These are phyloP conservation scores for Stagonosporopsis rhizophila DNA, from an alignment of 2,329 filamentous ascomycete species.

Conservation along the genomic window DNA sequence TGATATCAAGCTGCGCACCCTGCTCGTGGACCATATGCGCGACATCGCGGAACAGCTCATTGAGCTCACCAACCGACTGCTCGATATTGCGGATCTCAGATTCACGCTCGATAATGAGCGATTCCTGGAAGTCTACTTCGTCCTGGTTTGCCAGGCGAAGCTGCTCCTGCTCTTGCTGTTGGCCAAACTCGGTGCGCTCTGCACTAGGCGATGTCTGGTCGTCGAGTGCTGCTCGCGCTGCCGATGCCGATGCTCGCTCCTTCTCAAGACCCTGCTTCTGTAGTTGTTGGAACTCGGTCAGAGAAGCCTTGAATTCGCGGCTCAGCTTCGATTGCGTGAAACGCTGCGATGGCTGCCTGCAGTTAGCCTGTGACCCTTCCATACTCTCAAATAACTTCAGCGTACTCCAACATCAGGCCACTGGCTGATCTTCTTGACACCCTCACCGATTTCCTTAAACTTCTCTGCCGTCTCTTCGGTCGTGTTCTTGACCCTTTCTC, in stretches of 20 bases:
- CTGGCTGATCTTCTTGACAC: conserved; percentile 87
- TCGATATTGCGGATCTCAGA: conserved; percentile 97
- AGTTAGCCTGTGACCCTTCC: conserved; percentile 27
- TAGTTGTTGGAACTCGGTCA: conserved; percentile 91
- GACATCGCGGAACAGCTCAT: conserved; percentile 97
- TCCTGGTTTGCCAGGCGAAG: conserved; percentile 85
- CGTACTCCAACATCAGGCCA: conserved; percentile 75
- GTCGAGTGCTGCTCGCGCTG: conserved; percentile 81
- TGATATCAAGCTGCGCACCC: conserved; percentile 85
- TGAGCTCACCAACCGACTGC: conserved; percentile 92
- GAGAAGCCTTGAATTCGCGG: conserved; percentile 86
- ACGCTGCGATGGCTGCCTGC: conserved; percentile 81
- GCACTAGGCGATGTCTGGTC: conserved; percentile 55
- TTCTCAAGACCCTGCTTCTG: conserved; percentile 91
- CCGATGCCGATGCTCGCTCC: conserved; percentile 83
- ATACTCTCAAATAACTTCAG: conserved; percentile 41
- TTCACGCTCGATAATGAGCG: conserved; percentile 93
- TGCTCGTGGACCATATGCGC: conserved; percentile 96
- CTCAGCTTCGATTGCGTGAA: conserved; percentile 96
- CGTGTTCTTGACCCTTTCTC: conserved; percentile 86
- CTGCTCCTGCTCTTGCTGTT: conserved; percentile 71
- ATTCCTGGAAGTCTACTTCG: conserved; percentile 97
- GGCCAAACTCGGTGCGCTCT: conserved; percentile 54
- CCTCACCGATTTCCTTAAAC: conserved; percentile 92
- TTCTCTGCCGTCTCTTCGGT: conserved; percentile 84